Conservation (phyloP, 2,329 filamentous ascomycete species). For the Tolypocladium inflatum region DNA sequence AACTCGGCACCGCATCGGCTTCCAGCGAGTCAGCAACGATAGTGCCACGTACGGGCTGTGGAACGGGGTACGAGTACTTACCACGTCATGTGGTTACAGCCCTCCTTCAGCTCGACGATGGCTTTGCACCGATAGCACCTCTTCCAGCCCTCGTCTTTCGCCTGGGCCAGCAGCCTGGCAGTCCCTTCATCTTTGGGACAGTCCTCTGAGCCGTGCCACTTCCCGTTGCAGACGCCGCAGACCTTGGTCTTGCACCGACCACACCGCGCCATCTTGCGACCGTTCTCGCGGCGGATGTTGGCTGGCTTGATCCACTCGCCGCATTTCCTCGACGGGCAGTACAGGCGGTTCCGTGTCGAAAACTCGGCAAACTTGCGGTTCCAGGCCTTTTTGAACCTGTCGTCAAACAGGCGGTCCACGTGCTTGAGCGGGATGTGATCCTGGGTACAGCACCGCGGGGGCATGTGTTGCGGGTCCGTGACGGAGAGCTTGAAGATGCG, state of each 20-base stretch:
- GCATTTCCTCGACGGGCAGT: constrained; percentile 65
- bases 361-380: constrained; percentile 73
- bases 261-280: constrained; percentile 61
- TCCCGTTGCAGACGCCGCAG: constrained; percentile 63
- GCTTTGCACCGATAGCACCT: constrained; percentile 64
- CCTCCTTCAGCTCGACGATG: constrained; percentile 71
- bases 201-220: constrained; percentile 59
- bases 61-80: constrained; percentile 32
- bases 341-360: constrained; percentile 63
- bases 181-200: constrained; percentile 66
- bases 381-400: constrained; percentile 68
- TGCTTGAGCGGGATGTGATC: constrained; percentile 67
- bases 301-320: constrained; percentile 72
- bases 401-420: constrained; percentile 66
- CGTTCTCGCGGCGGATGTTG: constrained; percentile 49
- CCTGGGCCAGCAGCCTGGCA: constrained; percentile 51
- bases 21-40: neutral
- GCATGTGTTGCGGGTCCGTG: constrained; percentile 72
- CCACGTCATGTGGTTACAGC: constrained; percentile 86
- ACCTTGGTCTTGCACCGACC: constrained; percentile 63
- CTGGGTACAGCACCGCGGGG: constrained; percentile 68
- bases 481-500: constrained; percentile 67
- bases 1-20: constrained; percentile 75
- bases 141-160: constrained; percentile 62
- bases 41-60: neutral